These are phyloP conservation scores for Penicillium sp. DNA, from an alignment of 2,329 filamentous ascomycete genomes.

Conservation along the genomic window DNA sequence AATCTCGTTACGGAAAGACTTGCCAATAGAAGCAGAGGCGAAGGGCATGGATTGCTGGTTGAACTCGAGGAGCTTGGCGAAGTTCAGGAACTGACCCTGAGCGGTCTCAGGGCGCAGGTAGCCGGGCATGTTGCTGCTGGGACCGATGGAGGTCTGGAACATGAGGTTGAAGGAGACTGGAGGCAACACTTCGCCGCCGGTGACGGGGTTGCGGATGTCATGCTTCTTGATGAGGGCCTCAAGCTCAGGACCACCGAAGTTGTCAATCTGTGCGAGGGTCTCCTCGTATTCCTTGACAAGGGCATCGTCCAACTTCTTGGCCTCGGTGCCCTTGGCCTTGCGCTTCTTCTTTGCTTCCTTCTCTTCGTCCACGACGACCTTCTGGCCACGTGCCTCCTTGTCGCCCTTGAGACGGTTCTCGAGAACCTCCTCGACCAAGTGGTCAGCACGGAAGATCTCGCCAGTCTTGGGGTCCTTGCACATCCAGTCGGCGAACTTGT, in stretches of 20 bases:
- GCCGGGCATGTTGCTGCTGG: conserved; percentile 81
- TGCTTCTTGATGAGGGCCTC: conserved; percentile 87
- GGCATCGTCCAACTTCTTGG: conserved; percentile 82
- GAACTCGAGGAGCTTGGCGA: conserved; percentile 93
- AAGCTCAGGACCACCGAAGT: conserved; percentile 85
- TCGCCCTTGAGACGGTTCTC: conserved; percentile 85
- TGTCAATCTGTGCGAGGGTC: conserved; percentile 90
- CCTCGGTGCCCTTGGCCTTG: conserved; percentile 72
- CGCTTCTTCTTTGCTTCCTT: conserved; percentile 91
- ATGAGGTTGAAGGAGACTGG: conserved; percentile 97
- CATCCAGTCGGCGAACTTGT: conserved; percentile 99
- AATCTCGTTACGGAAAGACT: conserved; percentile 98
- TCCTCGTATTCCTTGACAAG: conserved; percentile 89
- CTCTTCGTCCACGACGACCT: conserved; percentile 66
- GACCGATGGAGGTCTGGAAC: conserved; percentile 95
- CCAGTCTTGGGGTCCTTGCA: conserved; percentile 98
- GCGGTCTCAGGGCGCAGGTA: conserved; percentile 93
- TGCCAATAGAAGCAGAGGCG: conserved; percentile 94
- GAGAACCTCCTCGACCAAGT: conserved; percentile 92
- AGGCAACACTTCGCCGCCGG: conserved; percentile 72
- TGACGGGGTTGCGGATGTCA: conserved; percentile 84
- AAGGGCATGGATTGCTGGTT: conserved; percentile 96
- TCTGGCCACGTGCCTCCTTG: conserved; percentile 86
- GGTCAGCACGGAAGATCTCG: conserved; percentile 93
- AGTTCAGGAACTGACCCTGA: conserved; percentile 97